Conservation (phyloP, 192 early-diverging fungal species). For the Pilaira anomala region DNA sequence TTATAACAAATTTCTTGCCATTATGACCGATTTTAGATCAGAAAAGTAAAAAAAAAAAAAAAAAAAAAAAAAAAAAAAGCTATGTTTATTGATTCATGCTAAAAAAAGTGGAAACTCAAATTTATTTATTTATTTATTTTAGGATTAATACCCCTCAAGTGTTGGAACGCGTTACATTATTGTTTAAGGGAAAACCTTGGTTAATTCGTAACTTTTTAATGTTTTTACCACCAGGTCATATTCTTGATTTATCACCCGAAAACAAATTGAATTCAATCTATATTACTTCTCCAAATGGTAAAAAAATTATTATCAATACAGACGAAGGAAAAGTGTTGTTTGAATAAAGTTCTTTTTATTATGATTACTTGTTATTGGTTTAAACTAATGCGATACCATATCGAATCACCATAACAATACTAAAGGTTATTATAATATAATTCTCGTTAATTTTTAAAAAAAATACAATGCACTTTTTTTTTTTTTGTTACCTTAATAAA, state of each 20-base stretch:
- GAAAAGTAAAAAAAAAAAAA: conserved; percentile 22
- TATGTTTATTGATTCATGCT: neutral
- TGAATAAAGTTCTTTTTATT: conserved; percentile 4
- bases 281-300: conserved; percentile 24
- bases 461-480: neutral
- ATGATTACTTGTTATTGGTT: neutral
- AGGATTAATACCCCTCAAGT: conserved; percentile 34
- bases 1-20: conserved; percentile 20
- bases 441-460: neutral
- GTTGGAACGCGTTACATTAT: conserved; percentile 24
- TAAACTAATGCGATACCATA: conserved; percentile 1
- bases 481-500: conserved; percentile 32
- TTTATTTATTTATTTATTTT: neutral
- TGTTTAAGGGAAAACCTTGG: conserved; percentile 29
- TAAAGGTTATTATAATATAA: neutral
- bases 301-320: conserved; percentile 23
- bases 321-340: neutral
- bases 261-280: conserved; percentile 20
- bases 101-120: neutral
- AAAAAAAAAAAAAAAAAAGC: neutral
- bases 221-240: conserved; percentile 32
- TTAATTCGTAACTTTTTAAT: conserved; percentile 30
- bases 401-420: conserved; percentile 8
- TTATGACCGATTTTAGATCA: conserved; percentile 27
- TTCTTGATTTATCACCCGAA: conserved; percentile 15